These are phyloP conservation scores for Elongisporangium undulatum DNA, from an alignment of 352 stramenopile genomes.

Conservation along the genomic window DNA sequence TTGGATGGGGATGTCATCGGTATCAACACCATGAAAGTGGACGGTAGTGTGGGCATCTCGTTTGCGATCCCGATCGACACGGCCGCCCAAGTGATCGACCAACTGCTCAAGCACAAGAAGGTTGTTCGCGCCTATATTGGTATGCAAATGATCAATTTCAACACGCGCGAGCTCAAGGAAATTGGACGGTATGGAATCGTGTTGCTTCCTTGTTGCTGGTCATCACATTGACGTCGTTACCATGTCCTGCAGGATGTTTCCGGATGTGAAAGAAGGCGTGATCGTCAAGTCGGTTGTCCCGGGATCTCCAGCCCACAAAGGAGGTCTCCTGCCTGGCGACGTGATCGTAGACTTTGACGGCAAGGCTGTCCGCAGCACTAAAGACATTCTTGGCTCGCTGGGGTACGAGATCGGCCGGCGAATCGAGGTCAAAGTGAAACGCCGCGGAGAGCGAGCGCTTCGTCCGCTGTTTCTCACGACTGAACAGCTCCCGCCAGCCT, in stretches of 20 bases:
- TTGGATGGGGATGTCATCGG: constrained; percentile 91
- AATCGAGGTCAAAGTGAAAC: constrained; percentile 63
- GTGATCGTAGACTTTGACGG: constrained; percentile 76
- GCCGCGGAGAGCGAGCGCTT: constrained; percentile 43
- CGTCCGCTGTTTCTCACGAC: constrained; percentile 55
- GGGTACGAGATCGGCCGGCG: constrained; percentile 68
- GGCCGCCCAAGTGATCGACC: constrained; percentile 84
- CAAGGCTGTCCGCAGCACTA: constrained; percentile 64
- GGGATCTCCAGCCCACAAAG: constrained; percentile 76
- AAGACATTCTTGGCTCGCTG: constrained; percentile 66
- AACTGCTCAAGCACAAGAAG: constrained; percentile 85
- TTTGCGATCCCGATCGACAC: constrained; percentile 94
- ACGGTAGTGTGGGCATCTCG: constrained; percentile 84
- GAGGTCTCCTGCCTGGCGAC: constrained; percentile 64
- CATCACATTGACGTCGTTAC: neutral
- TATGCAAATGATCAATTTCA: constrained; percentile 90
- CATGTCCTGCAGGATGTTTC: constrained; percentile 34
- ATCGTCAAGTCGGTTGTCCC: constrained; percentile 79
- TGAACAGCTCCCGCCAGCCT: constrained; percentile 43
- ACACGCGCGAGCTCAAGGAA: constrained; percentile 57
- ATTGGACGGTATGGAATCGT: constrained; percentile 32
- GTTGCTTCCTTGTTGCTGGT: neutral
- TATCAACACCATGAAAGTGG: constrained; percentile 95
- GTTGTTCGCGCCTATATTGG: constrained; percentile 90
- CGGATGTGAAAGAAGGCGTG: constrained; percentile 72